Evolutionary conservation across 768 basidiomycete genomes (phyloP).

Genomic region (Mycena sanguinolenta): DNA sequence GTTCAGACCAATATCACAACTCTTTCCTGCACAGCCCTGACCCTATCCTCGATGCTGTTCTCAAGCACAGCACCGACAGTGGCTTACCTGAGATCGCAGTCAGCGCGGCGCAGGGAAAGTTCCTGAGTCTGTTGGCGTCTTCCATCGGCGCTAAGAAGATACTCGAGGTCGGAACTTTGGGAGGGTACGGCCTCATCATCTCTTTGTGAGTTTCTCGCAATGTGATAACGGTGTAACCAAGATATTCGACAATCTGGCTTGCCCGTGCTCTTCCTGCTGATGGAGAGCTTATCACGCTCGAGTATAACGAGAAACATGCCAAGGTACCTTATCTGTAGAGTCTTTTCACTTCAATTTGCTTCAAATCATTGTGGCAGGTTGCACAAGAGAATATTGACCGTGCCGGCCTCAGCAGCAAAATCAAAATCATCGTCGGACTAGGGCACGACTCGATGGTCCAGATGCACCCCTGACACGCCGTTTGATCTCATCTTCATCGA

Average conservation of each 20-base stretch:
- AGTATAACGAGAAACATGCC: conserved; percentile 61
- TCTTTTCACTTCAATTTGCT: background rate
- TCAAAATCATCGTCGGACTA: conserved; percentile 64
- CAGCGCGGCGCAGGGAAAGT: conserved; percentile 68
- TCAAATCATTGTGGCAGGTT: conserved; percentile 52
- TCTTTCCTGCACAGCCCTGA: conserved; percentile 64
- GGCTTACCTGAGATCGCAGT: conserved; percentile 69
- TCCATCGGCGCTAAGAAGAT: conserved; percentile 68
- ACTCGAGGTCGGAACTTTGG: conserved; percentile 76
- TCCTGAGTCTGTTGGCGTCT: conserved; percentile 64
- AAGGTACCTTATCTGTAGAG: too few species aligned
- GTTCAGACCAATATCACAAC: conserved; percentile 69
- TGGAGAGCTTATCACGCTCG: conserved; percentile 63
- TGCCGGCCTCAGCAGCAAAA: conserved; percentile 65
- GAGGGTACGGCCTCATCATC: conserved; percentile 57
- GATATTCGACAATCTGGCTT: conserved; percentile 61
- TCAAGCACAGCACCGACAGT: conserved; percentile 55
- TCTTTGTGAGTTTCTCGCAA: background rate
- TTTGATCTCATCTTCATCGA: conserved; percentile 83
- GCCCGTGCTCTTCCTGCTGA: conserved; percentile 63
- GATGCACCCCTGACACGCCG: conserved; percentile 59
- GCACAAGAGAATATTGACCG: conserved; percentile 69
- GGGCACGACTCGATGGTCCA: conserved; percentile 64
- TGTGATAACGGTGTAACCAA: conserved; percentile 30
- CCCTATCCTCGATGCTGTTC: conserved; percentile 54